Percentiles rank a stretch among this genome's conserved stretches.
These are phyloP conservation scores for Viridothelium virens DNA, from an alignment of 495 filamentous ascomycete genomes.

Conservation along the genomic window DNA sequence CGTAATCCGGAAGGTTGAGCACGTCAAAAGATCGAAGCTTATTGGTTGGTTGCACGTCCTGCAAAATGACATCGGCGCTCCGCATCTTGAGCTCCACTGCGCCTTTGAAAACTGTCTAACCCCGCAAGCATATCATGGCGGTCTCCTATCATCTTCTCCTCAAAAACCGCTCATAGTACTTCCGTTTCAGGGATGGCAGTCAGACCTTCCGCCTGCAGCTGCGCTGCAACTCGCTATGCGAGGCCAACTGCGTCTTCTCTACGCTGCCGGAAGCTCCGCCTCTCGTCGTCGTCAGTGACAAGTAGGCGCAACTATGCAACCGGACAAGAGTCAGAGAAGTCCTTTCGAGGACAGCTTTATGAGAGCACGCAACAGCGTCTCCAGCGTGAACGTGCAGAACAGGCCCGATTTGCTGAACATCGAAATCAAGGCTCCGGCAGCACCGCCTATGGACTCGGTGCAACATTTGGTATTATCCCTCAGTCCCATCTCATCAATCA, in stretches of 20 bases:
- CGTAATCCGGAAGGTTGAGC: not conserved
- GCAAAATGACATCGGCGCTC: slow-evolving; percentile 11
- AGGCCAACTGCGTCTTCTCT: not conserved
- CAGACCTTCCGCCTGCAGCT: not conserved
- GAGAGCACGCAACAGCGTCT: slow-evolving; percentile 73
- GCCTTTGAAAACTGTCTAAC: not conserved
- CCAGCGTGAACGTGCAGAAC: slow-evolving; percentile 62
- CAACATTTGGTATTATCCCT: slow-evolving; percentile 11
- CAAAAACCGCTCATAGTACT: not conserved
- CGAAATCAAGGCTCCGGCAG: slow-evolving; percentile 46
- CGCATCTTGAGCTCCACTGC: not conserved
- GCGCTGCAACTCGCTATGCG: not conserved
- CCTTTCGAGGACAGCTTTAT: slow-evolving; percentile 81
- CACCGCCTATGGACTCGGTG: slow-evolving; percentile 30
- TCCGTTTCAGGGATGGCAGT: not conserved
- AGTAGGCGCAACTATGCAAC: slow-evolving; percentile 2
- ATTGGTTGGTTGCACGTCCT: not conserved
- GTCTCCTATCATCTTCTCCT: not conserved
- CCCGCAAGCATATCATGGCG: not conserved
- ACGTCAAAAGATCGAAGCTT: not conserved
- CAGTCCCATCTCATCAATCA: slow-evolving; percentile 17
- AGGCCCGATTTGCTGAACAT: slow-evolving; percentile 54
- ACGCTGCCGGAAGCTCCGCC: not conserved
- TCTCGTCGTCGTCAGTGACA: not conserved
- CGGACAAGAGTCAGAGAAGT: slow-evolving; percentile 27